Conservation (phyloP, 352 stramenopile species). For the Plasmopara halstedii region DNA sequence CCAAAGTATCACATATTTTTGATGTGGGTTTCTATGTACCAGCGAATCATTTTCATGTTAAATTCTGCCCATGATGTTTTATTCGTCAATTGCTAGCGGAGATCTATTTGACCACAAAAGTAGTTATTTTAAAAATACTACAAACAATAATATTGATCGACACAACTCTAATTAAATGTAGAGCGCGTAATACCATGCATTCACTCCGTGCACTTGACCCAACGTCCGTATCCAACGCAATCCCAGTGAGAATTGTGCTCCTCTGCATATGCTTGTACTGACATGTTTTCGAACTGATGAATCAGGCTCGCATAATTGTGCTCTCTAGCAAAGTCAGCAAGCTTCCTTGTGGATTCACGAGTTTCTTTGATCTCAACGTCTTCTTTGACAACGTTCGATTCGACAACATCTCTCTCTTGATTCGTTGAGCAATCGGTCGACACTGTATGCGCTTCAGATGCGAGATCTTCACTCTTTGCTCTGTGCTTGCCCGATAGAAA, state of each 20-base stretch:
- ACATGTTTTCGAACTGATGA: neutral
- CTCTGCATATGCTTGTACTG: neutral
- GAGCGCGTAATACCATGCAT: no score
- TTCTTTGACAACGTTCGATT: conserved; percentile 7
- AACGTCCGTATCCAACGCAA: conserved; percentile 11
- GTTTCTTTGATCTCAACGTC: neutral
- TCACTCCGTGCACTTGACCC: conserved; percentile 3
- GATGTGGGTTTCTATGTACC: no score
- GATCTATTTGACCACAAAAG: no score
- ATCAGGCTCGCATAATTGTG: neutral
- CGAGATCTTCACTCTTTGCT: conserved; percentile 14
- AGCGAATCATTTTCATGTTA: no score
- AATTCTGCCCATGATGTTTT: no score
- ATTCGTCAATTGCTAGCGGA: no score
- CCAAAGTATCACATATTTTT: no score
- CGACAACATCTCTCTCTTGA: conserved; percentile 3
- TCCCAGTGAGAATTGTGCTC: conserved; percentile 9
- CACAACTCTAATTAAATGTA: no score
- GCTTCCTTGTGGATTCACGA: neutral
- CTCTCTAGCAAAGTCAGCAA: neutral
- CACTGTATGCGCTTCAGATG: conserved; percentile 19
- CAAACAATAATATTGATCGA: no score
- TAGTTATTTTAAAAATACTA: no score
- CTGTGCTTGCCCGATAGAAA: conserved; percentile 23
- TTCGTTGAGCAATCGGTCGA: conserved; percentile 18